Conservation (phyloP, 345 rosid species). For the Aquilaria malaccensis region DNA sequence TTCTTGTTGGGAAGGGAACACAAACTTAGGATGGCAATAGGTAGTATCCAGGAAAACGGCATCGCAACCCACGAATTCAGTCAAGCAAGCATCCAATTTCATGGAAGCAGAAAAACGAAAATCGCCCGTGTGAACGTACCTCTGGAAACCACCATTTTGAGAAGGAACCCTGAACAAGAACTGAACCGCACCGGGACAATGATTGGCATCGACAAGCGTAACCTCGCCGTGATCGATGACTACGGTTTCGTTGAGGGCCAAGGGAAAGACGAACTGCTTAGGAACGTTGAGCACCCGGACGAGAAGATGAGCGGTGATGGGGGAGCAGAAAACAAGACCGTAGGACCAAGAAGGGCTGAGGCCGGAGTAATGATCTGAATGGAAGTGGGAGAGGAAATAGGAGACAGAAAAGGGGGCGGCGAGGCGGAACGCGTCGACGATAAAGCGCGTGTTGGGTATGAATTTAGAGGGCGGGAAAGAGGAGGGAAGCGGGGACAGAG, state of each 20-base stretch:
- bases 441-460: slow-evolving; percentile 74
- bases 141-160: slow-evolving; percentile 23
- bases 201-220: slow-evolving; percentile 66
- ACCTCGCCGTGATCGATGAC: slow-evolving; percentile 62
- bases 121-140: slow-evolving; percentile 86
- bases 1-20: slow-evolving; percentile 71
- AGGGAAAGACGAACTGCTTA: slow-evolving; percentile 36
- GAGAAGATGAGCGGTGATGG: slow-evolving; percentile 54
- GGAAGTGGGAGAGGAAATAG: slow-evolving; percentile 92
- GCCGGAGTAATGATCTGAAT: slow-evolving; percentile 83
- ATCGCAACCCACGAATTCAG: slow-evolving; percentile 58
- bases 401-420: slow-evolving; percentile 37
- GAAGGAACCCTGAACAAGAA: slow-evolving; percentile 54
- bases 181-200: slow-evolving; percentile 90
- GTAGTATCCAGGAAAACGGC: slow-evolving; percentile 76
- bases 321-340: slow-evolving; percentile 77
- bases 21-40: slow-evolving; percentile 73
- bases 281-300: slow-evolving; percentile 44
- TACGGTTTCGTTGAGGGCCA: slow-evolving; percentile 35
- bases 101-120: slow-evolving; percentile 55
- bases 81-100: slow-evolving; percentile 38
- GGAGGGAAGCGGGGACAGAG: slow-evolving; percentile 29
- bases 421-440: slow-evolving; percentile 70
- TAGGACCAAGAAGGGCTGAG: slow-evolving; percentile 66
- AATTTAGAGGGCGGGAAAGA: slow-evolving; percentile 47